Evolutionary conservation across 148 eudicot genomes (phyloP).

Genomic region (Polygonum aviculare): DNA sequence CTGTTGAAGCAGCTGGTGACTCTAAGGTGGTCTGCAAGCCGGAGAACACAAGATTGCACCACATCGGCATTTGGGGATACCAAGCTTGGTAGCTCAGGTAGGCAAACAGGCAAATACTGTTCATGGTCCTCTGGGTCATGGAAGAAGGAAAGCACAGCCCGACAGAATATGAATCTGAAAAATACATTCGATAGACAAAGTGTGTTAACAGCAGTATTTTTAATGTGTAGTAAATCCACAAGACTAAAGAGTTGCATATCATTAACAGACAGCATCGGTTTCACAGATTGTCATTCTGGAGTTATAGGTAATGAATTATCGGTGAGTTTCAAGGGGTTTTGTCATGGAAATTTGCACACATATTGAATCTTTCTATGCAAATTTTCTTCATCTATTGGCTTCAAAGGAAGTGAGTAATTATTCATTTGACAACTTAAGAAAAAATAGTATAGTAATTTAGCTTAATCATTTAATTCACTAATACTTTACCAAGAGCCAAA

Average conservation of each 20-base stretch:
- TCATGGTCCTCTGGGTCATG: conserved; percentile 43
- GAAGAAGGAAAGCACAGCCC: conserved; percentile 62
- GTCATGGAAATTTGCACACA: no score
- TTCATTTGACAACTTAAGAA: no score
- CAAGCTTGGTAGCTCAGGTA: conserved; percentile 65
- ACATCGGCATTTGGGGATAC: conserved; percentile 63
- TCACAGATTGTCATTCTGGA: no score
- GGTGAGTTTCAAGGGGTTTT: no score
- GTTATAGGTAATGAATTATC: no score
- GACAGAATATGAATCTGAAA: conserved; percentile 89
- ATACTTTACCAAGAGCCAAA: no score
- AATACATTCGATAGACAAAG: not conserved
- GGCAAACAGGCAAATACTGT: conserved; percentile 58
- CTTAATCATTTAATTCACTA: no score
- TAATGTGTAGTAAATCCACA: not conserved
- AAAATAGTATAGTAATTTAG: no score
- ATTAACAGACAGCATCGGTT: no score
- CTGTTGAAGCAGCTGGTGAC: conserved; percentile 50
- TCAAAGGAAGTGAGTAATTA: no score
- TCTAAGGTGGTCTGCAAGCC: conserved; percentile 63
- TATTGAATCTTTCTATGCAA: no score
- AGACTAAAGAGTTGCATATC: not conserved
- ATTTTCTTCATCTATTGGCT: no score
- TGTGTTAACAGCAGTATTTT: not conserved
- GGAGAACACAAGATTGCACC: conserved; percentile 47